Evolutionary conservation across 805 yeast species (phyloP), one percentile per base, ranked within the genome.

Genomic region (Starmerella ratchasimensis): DNA sequence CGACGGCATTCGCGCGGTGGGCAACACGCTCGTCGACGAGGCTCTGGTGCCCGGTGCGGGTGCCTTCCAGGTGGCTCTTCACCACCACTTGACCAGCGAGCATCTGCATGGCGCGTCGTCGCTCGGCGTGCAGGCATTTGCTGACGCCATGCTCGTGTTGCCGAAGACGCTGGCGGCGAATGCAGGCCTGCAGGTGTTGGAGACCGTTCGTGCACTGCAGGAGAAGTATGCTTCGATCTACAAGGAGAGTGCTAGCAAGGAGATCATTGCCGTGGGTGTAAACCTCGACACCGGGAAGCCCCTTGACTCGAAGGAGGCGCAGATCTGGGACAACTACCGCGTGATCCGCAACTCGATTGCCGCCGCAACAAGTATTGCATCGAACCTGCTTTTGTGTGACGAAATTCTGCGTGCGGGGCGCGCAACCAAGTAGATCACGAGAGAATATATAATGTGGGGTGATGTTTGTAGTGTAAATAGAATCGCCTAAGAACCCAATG

Each of bases 391-490:
- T 48, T 67, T 90, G 45, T 90, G 98, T 66, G 99, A 90, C 63
- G 98, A 90, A 63, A 68, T 90, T 48, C 69, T 90, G 55, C 84
- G 88, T 64, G 99, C 99, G 2, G 99, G 99, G 34, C 74, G 93
- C 51, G 82, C 94, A 11, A 80, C 94, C 23, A 44, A 48, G 26
- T 45, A 41, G 19, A 14, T 13, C 14, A 25, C 5, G 28, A 8
- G 5, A n/a, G n/a, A n/a, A n/a, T n/a, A n/a, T n/a, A n/a, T n/a
- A n/a, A n/a, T n/a, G n/a, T n/a, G n/a, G n/a, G n/a, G n/a, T n/a
- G n/a, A n/a, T n/a, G n/a, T n/a, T n/a, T n/a, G n/a, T n/a, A n/a
- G n/a, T n/a, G n/a, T n/a, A n/a, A n/a, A n/a, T n/a, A n/a, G n/a
- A n/a, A n/a, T n/a, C n/a, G n/a, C n/a, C n/a, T n/a, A n/a, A n/a